Evolutionary conservation across 306 rosid species (phyloP).

Genomic region (Sophora flavescens): DNA sequence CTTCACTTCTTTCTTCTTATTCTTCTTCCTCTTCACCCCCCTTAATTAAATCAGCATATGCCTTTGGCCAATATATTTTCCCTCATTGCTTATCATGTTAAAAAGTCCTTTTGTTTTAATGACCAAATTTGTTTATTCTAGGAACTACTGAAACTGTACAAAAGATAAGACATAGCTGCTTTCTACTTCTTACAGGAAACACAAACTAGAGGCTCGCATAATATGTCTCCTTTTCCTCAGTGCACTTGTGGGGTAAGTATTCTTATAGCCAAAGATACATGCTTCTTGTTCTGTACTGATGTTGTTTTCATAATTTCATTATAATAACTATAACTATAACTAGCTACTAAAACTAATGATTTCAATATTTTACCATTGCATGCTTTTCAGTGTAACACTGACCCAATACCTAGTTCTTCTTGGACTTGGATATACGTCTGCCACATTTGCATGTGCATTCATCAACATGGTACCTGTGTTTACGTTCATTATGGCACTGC

Average conservation of each 20-base stretch:
- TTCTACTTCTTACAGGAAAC: conserved; percentile 62
- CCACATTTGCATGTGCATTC: conserved; percentile 88
- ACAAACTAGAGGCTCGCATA: conserved; percentile 51
- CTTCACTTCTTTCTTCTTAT: conserved; percentile 23
- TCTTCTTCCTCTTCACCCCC: not conserved
- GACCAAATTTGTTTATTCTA: conserved; percentile 2
- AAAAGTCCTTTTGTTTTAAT: not conserved
- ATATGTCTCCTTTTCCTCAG: conserved; percentile 71
- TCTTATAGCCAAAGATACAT: not conserved
- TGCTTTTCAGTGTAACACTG: conserved; percentile 68
- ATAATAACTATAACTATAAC: not conserved
- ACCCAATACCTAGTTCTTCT: conserved; percentile 73
- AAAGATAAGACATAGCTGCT: not conserved
- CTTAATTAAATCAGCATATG: not conserved
- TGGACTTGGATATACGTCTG: conserved; percentile 83
- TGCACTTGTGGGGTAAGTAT: conserved; percentile 82
- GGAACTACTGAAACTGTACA: conserved; percentile 6
- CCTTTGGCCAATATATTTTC: not conserved
- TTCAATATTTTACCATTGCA: conserved; percentile 12
- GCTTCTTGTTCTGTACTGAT: not conserved
- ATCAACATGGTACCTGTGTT: conserved; percentile 82
- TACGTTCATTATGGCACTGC: conserved; percentile 80
- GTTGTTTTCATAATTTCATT: not conserved
- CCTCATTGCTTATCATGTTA: not conserved
- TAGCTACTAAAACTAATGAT: not conserved